phyloP scores from a whole-genome alignment of 2,329 filamentous ascomycete genomes.

The Cladophialophora carrionii region DNA sequence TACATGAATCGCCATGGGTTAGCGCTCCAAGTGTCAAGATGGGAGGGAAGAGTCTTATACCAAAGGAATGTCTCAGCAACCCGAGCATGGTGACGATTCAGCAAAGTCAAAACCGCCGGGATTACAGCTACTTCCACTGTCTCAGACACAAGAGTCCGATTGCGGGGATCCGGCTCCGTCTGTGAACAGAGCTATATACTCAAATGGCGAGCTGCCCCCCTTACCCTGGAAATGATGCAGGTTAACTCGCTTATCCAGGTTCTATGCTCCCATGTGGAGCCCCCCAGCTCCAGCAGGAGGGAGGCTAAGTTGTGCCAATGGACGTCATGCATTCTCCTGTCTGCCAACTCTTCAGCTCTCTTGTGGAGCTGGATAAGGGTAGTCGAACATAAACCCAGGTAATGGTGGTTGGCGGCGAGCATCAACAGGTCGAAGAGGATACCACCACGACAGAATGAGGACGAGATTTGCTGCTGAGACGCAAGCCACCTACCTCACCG shows the following conservation, averaged over 20 bases:
- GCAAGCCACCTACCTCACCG: constrained; percentile 9
- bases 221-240: background rate
- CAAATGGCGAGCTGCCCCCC: background rate
- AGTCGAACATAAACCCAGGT: background rate
- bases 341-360: background rate
- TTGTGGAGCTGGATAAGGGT: background rate
- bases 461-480: constrained; percentile 1
- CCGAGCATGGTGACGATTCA: constrained; percentile 15
- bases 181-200: constrained; percentile 17
- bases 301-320: background rate
- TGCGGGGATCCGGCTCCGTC: constrained; percentile 8
- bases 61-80: constrained; percentile 14
- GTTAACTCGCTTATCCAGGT: background rate
- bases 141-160: constrained; percentile 1
- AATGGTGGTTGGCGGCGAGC: background rate
- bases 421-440: background rate
- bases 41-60: constrained; percentile 13
- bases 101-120: constrained; percentile 8
- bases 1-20: background rate
- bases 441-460: background rate
- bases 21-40: background rate
- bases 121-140: background rate
- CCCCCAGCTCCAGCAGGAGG: background rate
- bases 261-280: background rate
- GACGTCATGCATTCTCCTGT: background rate